These are phyloP conservation scores for Mortierella hygrophila DNA, from an alignment of 192 early-diverging fungal species.

Conservation along the genomic window DNA sequence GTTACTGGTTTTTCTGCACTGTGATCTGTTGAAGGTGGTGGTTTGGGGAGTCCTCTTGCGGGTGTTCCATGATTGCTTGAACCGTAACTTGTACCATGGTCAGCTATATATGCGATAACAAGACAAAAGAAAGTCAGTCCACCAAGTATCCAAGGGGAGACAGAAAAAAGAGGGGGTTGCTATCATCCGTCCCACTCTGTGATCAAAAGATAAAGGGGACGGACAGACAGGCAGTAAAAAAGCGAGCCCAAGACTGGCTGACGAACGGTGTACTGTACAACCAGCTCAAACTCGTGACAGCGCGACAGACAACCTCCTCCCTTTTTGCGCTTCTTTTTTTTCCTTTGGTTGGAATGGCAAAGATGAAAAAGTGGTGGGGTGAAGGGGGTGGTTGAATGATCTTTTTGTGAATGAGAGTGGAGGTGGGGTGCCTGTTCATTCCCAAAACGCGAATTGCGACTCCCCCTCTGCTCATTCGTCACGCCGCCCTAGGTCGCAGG, in stretches of 20 bases:
- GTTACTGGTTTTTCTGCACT: slow-evolving; percentile 24
- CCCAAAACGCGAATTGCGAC: not conserved
- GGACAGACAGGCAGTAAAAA: not conserved
- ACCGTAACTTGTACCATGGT: slow-evolving; percentile 26
- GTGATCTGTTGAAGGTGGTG: slow-evolving; percentile 24
- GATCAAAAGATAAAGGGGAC: not conserved
- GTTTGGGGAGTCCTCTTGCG: slow-evolving; percentile 44
- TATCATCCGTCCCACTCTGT: not conserved
- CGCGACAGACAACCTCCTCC: not conserved
- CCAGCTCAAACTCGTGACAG: not conserved
- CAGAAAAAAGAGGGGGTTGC: not conserved
- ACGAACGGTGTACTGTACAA: not conserved
- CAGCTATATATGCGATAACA: slow-evolving; percentile 22
- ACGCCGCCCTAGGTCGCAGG: not conserved
- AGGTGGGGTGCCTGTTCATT: not conserved
- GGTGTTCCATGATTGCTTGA: slow-evolving; percentile 19
- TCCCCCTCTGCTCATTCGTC: not conserved
- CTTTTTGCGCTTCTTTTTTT: not conserved
- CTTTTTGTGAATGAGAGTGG: not conserved
- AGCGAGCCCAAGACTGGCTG: not conserved
- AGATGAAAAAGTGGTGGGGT: not conserved
- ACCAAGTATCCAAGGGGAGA: not conserved
- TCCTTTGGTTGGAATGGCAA: not conserved
- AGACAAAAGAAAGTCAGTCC: not conserved
- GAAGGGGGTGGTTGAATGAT: not conserved